Evolutionary conservation across 441 rosid genomes (phyloP).

Genomic region (Erodium moschatum): DNA sequence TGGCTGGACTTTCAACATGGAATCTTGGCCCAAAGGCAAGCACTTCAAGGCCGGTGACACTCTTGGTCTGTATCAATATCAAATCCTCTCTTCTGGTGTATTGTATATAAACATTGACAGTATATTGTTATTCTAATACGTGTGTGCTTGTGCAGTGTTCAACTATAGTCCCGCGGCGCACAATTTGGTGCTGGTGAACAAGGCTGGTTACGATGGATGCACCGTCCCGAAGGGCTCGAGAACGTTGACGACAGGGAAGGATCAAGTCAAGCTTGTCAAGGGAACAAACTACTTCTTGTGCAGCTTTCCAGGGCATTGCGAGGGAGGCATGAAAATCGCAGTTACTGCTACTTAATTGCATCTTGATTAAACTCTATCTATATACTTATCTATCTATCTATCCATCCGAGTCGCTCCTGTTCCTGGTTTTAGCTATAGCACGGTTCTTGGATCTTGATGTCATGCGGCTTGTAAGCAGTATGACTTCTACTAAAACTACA

Average conservation of each 20-base stretch:
- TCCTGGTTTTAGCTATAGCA: not conserved
- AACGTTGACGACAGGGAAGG: conserved; percentile 5
- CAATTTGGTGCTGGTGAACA: conserved; percentile 10
- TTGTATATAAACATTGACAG: no score
- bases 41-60: conserved; percentile 20
- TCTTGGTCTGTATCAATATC: conserved; percentile 12
- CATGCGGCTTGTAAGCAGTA: not conserved
- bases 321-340: conserved; percentile 12
- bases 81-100: no score
- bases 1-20: conserved; percentile 15
- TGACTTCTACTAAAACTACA: not conserved
- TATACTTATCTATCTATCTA: no score
- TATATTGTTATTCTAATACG: not conserved
- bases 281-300: not conserved
- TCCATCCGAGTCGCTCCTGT: not conserved
- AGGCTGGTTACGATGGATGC: conserved; percentile 15
- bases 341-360: not conserved
- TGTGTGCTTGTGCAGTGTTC: not conserved
- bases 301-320: not conserved
- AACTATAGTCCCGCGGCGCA: not conserved
- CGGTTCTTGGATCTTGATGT: not conserved
- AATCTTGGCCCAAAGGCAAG: conserved; percentile 16
- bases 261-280: not conserved
- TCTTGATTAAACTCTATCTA: not conserved
- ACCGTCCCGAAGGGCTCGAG: not conserved